Evolutionary conservation across 1,284 basidiomycete genomes (phyloP), one percentile per base, ranked within the genome.

Genomic region (Xerocomus minutiporus): DNA sequence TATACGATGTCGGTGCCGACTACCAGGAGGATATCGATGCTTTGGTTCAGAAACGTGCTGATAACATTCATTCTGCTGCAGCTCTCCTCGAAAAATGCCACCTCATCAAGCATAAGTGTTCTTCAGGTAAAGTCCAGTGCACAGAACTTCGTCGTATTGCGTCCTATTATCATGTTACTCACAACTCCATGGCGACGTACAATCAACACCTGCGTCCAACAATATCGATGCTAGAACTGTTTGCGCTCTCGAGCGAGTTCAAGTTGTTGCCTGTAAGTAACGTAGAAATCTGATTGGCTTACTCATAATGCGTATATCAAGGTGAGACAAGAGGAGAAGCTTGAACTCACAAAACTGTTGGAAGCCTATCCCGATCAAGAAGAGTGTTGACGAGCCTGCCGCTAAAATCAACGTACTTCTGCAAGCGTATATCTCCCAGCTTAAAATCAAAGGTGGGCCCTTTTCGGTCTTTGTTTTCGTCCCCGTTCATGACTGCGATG

Each of bases 291-390:
- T 28, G 23, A 48, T 56, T 26, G 26, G 13, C 26, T 57, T 40
- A 15, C 40, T 40, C 15, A 42, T 20, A 4, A 1, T 1, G 13
- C 13, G 7, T 39, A 5, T 20, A 54, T 38, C n/a, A 34, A 81
- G 80, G 71, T 83, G n/a, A 77, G 79, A 52, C 81, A 84, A 72
- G 81, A 74, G 69, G 91, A 96, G 71, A 95, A 94, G 68, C 77
- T 95, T 4, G 95, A 99, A 65, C 78, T 98, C 7, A 83, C 84
- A n/a, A 97, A 96, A 68, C 75, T 98, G 26, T 75, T 75, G 39
- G 97, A 99, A 69, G 0, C 97, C 96, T 1, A 95, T 99, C 45
- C 96, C 97, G 0, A 90, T 99, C 64, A 99, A 99, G 74, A 97
- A 99, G 71, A 81, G 87, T 46, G 91, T 97, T 5, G 96, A 98